Percentiles rank a stretch among this genome's conserved stretches.
Evolutionary conservation across 2,329 filamentous ascomycete genomes (phyloP).

Genomic region (Helotiales sp.): DNA sequence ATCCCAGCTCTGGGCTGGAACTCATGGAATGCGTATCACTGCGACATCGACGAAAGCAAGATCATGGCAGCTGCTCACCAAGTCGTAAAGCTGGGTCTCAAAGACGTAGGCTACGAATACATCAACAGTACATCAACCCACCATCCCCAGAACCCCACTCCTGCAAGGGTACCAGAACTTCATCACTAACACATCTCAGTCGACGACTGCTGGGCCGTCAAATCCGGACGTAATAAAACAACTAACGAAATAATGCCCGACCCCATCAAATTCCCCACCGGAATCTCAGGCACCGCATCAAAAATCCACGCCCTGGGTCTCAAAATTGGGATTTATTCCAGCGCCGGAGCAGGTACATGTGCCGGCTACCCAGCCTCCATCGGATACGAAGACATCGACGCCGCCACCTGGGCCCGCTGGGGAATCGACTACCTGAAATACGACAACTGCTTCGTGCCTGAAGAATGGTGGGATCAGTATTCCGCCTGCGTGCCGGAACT

Average conservation of each 20-base stretch:
- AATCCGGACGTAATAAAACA: slow-evolving; percentile 48
- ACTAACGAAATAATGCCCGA: slow-evolving; percentile 54
- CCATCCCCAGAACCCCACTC: background rate
- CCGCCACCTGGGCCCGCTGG: slow-evolving; percentile 61
- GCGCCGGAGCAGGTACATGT: slow-evolving; percentile 49
- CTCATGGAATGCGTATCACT: slow-evolving; percentile 57
- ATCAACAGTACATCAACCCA: slow-evolving; percentile 54
- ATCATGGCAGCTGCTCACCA: slow-evolving; percentile 53
- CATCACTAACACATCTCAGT: slow-evolving; percentile 37
- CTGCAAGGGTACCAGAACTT: background rate
- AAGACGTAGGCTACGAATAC: slow-evolving; percentile 59
- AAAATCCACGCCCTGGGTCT: slow-evolving; percentile 60
- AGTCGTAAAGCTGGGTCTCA: slow-evolving; percentile 54
- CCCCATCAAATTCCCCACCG: slow-evolving; percentile 58
- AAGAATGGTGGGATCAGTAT: slow-evolving; percentile 47
- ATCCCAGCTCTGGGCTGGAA: slow-evolving; percentile 50
- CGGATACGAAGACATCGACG: slow-evolving; percentile 62
- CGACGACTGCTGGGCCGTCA: slow-evolving; percentile 65
- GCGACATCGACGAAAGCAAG: slow-evolving; percentile 53
- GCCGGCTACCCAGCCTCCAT: slow-evolving; percentile 52
- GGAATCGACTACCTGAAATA: slow-evolving; percentile 65
- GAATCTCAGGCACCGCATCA: slow-evolving; percentile 58
- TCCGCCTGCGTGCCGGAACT: slow-evolving; percentile 48
- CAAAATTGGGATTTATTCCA: slow-evolving; percentile 68
- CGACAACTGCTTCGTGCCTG: slow-evolving; percentile 57